Evolutionary conservation across 2,329 filamentous ascomycete species (phyloP).

Genomic region (Didymella pomorum): DNA sequence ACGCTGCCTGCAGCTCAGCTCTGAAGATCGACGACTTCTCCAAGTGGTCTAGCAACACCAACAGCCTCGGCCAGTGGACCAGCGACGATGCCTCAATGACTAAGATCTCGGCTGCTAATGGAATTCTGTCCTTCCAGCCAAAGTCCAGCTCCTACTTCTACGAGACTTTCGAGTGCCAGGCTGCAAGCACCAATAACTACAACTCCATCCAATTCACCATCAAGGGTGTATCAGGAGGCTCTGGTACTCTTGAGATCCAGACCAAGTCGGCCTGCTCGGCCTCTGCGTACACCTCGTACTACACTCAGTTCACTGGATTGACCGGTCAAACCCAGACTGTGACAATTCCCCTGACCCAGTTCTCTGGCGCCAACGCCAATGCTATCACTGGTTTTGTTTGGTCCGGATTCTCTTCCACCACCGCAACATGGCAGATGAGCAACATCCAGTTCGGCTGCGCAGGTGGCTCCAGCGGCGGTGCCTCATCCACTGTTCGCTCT

Average conservation of each 20-base stretch:
- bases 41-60: slow-evolving; percentile 47
- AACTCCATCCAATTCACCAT: slow-evolving; percentile 58
- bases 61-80: slow-evolving; percentile 47
- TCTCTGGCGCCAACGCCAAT: slow-evolving; percentile 60
- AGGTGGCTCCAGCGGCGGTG: slow-evolving; percentile 20
- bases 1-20: slow-evolving; percentile 47
- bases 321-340: slow-evolving; percentile 61
- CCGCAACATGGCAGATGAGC: slow-evolving; percentile 58
- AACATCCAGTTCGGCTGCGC: slow-evolving; percentile 58
- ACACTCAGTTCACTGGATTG: slow-evolving; percentile 55
- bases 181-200: slow-evolving; percentile 57
- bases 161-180: slow-evolving; percentile 60
- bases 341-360: slow-evolving; percentile 60
- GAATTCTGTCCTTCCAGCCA: slow-evolving; percentile 61
- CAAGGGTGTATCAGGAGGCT: slow-evolving; percentile 55
- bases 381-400: slow-evolving; percentile 59
- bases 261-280: slow-evolving; percentile 56
- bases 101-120: slow-evolving; percentile 53
- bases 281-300: slow-evolving; percentile 55
- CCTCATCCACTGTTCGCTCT: slow-evolving; percentile 14
- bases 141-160: slow-evolving; percentile 62
- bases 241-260: slow-evolving; percentile 58
- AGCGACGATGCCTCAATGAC: slow-evolving; percentile 60
- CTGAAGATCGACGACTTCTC: slow-evolving; percentile 53
- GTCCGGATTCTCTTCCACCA: slow-evolving; percentile 51